Evolutionary conservation across 106 monocot genomes (phyloP).

Genomic region (Vanilla planifolia): DNA sequence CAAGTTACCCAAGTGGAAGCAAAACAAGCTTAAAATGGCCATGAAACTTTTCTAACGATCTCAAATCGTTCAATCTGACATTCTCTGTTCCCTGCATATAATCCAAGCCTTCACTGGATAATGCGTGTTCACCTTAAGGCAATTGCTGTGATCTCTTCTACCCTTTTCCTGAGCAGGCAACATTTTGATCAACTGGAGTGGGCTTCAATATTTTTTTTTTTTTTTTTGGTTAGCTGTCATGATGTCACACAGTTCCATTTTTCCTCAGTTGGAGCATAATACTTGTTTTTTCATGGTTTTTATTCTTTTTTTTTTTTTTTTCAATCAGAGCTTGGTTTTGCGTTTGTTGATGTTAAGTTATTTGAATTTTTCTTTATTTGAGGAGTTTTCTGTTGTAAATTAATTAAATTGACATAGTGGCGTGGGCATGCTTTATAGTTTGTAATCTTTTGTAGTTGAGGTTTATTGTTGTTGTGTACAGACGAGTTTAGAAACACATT

Average conservation of each 20-base stretch:
- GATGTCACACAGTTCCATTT: no score
- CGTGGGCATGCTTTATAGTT: no score
- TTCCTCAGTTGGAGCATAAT: no score
- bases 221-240: not conserved
- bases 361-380: not conserved
- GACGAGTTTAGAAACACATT: no score
- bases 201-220: not conserved
- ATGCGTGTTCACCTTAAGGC: not conserved
- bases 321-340: constrained; percentile 17
- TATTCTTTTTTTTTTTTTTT: not conserved
- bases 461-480: no score
- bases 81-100: not conserved
- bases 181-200: not conserved
- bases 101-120: constrained; percentile 5
- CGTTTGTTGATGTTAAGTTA: constrained; percentile 27
- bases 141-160: not conserved
- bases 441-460: no score
- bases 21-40: constrained; percentile 74
- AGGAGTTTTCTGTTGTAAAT: not conserved
- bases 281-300: not conserved
- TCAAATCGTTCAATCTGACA: not conserved
- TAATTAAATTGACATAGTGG: no score
- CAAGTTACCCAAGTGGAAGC: constrained; percentile 93
- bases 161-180: no score
- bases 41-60: constrained; percentile 57